Base-by-base conservation (phyloP, 2,329 filamentous ascomycete genomes). In the Fusarium nelsonii region DNA sequence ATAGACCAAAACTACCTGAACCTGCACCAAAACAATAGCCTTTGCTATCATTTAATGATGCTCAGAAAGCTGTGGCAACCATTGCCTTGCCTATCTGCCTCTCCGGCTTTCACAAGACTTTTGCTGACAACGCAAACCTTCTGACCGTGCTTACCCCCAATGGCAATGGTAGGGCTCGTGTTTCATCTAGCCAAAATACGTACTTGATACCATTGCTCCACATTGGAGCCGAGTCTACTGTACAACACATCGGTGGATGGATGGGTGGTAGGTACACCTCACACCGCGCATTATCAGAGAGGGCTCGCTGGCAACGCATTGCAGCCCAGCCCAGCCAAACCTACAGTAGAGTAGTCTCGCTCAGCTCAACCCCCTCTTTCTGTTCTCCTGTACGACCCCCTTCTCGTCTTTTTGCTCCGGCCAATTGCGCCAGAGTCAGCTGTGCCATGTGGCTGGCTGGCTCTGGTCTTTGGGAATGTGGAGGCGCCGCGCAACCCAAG, bases 251-350 rank as follows among this genome's bases (percentile, higher is more conserved):
- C 57, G 20, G 28, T 45, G 16, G 43, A 50, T 50, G 46, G 33
- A 28, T 28, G n/a, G 39, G 15, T 15, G 32, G 20, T 48, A 62
- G 37, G 18, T 50, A 70, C 57, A 53, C 50, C 37, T 56, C 52
- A 70, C 66, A 67, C 57, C 62, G 40, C 66, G 59, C 28, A 53
- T 41, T 46, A 60, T 62, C 36, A 53, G 43, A 30, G 45, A 49
- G 43, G 34, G 43, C 65, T 71, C 54, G 68, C 48, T 70, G 68
- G 55, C 68, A 71, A 56, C 68, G 55, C 68, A 70, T 70, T 71
- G 49, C 58, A 64, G 58, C 54, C 67, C 59, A 65, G 63, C 37
- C 58, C 49, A 57, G 40, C 39, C 55, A 23, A 23, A 23, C 23
- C 23, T 23, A 23, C 23, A 23, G 23, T 23, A 23, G 23, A 23